Conservation (phyloP, 2,329 filamentous ascomycete species). For the Teratosphaeria gauchensis region DNA sequence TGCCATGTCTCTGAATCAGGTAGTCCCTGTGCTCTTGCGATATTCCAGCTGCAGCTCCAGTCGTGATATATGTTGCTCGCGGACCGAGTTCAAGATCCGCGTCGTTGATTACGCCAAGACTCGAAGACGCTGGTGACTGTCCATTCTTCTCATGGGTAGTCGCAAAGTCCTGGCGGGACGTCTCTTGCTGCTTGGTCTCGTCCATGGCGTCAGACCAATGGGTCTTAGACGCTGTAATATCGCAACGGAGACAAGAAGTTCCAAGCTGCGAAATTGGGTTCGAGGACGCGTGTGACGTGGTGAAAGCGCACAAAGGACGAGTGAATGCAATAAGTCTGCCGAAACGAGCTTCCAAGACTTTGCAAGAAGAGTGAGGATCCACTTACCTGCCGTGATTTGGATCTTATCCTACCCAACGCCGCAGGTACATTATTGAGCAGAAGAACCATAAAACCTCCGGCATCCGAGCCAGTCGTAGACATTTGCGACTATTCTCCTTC, state of each 20-base stretch:
- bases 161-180: slow-evolving; percentile 2
- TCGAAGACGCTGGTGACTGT: not conserved
- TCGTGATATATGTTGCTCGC: slow-evolving; percentile 17
- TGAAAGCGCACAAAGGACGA: not conserved
- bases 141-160: not conserved
- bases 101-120: not conserved
- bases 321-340: not conserved
- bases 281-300: not conserved
- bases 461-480: not conserved
- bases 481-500: not conserved
- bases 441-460: not conserved
- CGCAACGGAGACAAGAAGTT: not conserved
- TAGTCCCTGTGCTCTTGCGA: slow-evolving; percentile 40
- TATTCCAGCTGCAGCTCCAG: slow-evolving; percentile 24
- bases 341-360: not conserved
- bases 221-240: not conserved
- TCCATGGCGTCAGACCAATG: not conserved
- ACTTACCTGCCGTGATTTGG: not conserved
- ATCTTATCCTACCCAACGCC: not conserved
- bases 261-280: not conserved
- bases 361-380: not conserved
- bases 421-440: not conserved
- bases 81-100: slow-evolving; percentile 15
- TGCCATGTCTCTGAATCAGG: slow-evolving; percentile 44
- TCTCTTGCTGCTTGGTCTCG: slow-evolving; percentile 1